Conservation (phyloP, 2,329 filamentous ascomycete genomes). For the Camptophora hylomeconis region DNA sequence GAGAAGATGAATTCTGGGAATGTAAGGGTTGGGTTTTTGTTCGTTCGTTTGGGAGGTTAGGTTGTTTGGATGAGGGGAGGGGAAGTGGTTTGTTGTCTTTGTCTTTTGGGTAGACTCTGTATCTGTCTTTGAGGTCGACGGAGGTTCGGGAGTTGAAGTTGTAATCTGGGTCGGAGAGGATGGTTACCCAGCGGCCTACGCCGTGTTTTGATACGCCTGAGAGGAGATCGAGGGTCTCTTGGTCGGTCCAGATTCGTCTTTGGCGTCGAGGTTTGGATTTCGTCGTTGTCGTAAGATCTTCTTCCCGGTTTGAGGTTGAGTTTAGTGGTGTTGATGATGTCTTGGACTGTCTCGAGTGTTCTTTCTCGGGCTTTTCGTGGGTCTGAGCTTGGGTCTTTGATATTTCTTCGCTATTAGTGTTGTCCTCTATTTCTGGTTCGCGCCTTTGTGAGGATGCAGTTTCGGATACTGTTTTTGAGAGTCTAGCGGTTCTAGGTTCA, state of each 20-base stretch:
- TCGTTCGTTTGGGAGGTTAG: conserved; percentile 15
- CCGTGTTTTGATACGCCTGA: conserved; percentile 48
- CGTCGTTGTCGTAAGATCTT: conserved; percentile 3
- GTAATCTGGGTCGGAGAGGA: conserved; percentile 43
- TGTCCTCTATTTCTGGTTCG: too few species aligned
- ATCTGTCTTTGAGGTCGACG: conserved; percentile 50
- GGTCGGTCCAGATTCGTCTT: conserved; percentile 43
- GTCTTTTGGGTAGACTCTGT: conserved; percentile 42
- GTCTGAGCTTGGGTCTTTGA: too few species aligned
- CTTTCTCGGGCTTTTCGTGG: too few species aligned
- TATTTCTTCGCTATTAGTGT: too few species aligned
- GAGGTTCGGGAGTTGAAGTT: conserved; percentile 43
- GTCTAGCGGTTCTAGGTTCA: conserved; percentile 1
- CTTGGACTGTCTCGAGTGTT: too few species aligned
- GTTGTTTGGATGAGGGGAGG: conserved; percentile 14
- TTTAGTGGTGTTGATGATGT: background rate
- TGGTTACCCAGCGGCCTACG: conserved; percentile 52
- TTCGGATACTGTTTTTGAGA: conserved; percentile 2
- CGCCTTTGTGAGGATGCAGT: too few species aligned
- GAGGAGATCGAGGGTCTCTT: conserved; percentile 46
- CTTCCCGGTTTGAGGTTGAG: too few species aligned
- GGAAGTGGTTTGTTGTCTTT: conserved; percentile 22
- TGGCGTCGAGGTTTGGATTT: conserved; percentile 34
- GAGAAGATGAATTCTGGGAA: background rate
- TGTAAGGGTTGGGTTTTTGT: conserved; percentile 9